Evolutionary conservation across 345 rosid genomes (phyloP), one percentile per base, ranked within the genome.

Genomic region (Euphorbia tirucalli): DNA sequence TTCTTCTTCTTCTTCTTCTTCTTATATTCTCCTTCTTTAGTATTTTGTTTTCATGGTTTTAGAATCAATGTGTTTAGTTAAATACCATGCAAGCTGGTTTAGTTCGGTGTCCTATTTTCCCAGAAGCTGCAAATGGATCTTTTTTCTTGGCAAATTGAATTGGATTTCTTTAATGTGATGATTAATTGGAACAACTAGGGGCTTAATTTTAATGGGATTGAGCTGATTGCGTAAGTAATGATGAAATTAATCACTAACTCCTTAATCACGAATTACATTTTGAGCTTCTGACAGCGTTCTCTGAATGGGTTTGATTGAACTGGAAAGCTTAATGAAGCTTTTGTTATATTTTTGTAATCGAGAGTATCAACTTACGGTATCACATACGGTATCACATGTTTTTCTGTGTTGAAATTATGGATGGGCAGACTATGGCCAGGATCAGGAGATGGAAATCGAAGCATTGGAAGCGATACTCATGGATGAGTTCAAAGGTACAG

Each of bases 371-470:
- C 25, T 64, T 43, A 64, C 19, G 48, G 69, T 16, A 6, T 30
- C 54, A 22, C 44, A 13, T 43, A 64, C 19, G 48, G 69, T 16
- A 6, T 30, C 54, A 22, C 44, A 13, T 69, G 46, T 25, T 66
- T 37, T 3, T 22, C 15, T 60, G 41, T 62, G 65, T 68, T 39
- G 39, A 66, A 31, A 21, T 65, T 5, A 27, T 76, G 61, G 35
- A n/a, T n/a, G 49, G 79, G 62, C 85, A 95, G 99, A 95, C 69
- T 73, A 92, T 69, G 83, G 41, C 70, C 88, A 82, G 81, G 99
- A 95, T 78, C 99, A 90, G 82, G 97, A 90, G 60, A 95, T 95
- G 97, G 97, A 95, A 81, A 90, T 95, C 31, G 97, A 95, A 82
- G 97, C 99, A 27, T 71, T 92, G 78, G 93, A 90, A 78, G 95